Conservation (phyloP, 257 asterid species). For the Datura wrightii region DNA sequence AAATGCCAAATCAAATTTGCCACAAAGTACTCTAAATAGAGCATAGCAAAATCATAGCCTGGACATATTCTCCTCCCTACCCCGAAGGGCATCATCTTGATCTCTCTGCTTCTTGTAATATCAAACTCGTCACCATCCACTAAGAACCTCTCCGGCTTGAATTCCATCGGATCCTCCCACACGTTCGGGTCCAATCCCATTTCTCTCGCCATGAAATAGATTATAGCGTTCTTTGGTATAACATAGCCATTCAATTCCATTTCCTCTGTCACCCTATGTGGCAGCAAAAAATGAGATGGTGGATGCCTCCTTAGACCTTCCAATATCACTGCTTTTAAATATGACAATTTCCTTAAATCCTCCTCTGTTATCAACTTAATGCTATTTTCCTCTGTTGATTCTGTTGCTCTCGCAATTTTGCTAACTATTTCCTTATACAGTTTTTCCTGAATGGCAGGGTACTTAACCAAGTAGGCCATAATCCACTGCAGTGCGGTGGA, state of each 20-base stretch:
- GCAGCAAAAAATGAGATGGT: conserved; percentile 37
- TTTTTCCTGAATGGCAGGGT: conserved; percentile 34
- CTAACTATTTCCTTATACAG: conserved; percentile 30
- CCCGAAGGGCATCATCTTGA: conserved; percentile 6
- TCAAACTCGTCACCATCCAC: neutral
- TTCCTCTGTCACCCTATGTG: conserved; percentile 38
- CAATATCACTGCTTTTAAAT: conserved; percentile 36
- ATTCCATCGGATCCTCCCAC: conserved; percentile 40
- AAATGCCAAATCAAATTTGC: neutral
- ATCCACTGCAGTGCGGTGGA: conserved; percentile 39
- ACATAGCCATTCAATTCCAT: conserved; percentile 32
- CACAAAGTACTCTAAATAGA: neutral
- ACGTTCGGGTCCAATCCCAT: conserved; percentile 41
- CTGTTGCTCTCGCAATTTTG: neutral
- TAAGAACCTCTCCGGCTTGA: conserved; percentile 18
- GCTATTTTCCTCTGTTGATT: neutral
- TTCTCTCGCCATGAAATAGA: conserved; percentile 37
- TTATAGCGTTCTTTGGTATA: conserved; percentile 33
- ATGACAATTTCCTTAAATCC: conserved; percentile 35
- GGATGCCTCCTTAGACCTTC: conserved; percentile 44
- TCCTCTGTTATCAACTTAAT: conserved; percentile 26
- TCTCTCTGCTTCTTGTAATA: neutral
- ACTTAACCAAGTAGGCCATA: conserved; percentile 44
- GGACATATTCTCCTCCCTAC: conserved; percentile 16
- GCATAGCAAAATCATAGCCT: neutral